These are phyloP conservation scores for Rauvolfia tetraphylla DNA, from an alignment of 257 asterid genomes.

Conservation along the genomic window DNA sequence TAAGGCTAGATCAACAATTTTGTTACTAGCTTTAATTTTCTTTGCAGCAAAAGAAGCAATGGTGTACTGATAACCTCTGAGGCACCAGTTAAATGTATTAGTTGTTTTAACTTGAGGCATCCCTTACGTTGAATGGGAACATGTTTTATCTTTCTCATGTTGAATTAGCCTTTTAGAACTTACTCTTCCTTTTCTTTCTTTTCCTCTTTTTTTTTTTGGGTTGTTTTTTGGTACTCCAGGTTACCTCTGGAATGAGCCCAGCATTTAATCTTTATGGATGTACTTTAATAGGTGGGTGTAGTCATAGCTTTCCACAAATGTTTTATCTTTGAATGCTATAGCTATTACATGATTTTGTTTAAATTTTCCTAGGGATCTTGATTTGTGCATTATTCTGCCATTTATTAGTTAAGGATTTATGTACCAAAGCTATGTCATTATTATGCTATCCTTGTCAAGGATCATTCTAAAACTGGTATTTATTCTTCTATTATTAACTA, in stretches of 20 bases:
- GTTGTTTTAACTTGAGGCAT: background rate
- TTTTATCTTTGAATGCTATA: background rate
- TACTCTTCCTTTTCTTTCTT: no score
- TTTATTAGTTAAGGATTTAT: no score
- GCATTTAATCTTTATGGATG: conserved; percentile 76
- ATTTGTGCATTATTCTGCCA: background rate
- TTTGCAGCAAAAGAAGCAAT: background rate
- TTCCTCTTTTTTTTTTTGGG: no score
- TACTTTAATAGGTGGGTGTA: conserved; percentile 60
- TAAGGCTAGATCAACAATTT: background rate
- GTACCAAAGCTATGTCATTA: no score
- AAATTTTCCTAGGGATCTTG: background rate
- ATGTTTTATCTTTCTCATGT: background rate
- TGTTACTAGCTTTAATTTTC: background rate
- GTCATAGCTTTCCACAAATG: background rate
- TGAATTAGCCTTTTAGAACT: conserved; percentile 6
- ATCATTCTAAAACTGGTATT: no score
- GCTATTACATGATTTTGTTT: background rate
- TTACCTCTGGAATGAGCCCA: conserved; percentile 94
- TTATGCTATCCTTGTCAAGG: no score
- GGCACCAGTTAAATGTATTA: background rate
- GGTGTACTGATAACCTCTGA: background rate
- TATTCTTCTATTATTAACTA: background rate
- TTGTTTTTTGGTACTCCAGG: conserved; percentile 30
- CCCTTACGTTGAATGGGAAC: background rate